These are phyloP conservation scores for Solidago caesia DNA, from an alignment of 129 eudicot genomes.

Conservation along the genomic window DNA sequence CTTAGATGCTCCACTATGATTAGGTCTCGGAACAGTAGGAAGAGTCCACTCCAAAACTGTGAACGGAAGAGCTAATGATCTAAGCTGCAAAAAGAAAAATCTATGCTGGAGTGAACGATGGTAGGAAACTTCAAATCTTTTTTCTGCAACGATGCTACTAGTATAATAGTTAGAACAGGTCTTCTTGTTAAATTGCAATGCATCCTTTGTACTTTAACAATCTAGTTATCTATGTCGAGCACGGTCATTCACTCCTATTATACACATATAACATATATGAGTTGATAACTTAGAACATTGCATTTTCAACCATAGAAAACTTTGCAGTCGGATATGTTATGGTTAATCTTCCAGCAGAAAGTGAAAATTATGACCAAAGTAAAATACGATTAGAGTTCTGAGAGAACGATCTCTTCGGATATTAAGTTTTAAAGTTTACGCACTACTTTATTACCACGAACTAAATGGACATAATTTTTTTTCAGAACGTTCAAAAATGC, in stretches of 20 bases:
- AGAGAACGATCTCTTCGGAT: no score
- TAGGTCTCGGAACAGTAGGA: conserved; percentile 86
- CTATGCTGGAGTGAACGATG: neutral
- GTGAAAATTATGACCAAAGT: no score
- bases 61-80: conserved; percentile 99
- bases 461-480: neutral
- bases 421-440: no score
- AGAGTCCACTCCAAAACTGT: conserved; percentile 98
- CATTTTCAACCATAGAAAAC: conserved; percentile 1
- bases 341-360: neutral
- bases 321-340: neutral
- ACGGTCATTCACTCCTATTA: neutral
- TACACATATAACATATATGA: neutral
- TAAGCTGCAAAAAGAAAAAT: conserved; percentile 54
- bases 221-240: neutral
- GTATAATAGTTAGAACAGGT: no score
- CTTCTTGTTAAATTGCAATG: no score
- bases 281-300: neutral
- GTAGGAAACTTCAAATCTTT: neutral
- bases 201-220: no score
- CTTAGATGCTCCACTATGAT: conserved; percentile 54
- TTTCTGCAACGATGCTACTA: neutral
- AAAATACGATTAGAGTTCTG: no score
- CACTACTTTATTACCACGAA: no score
- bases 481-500: neutral